phyloP scores from a whole-genome alignment of 2,329 filamentous ascomycete species.

The Botrytis fragariae region DNA sequence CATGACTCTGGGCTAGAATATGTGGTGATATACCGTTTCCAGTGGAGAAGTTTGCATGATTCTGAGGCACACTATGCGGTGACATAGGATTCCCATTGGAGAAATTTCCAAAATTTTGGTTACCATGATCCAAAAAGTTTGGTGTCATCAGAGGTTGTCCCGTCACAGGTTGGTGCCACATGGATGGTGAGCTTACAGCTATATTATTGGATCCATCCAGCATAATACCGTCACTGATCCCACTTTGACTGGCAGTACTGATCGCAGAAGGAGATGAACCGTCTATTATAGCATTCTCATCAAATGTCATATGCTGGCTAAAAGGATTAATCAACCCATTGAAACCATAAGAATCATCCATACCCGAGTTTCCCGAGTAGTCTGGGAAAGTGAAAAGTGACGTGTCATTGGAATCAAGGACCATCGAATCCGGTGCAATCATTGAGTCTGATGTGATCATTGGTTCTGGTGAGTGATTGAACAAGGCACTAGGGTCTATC shows the following conservation, averaged over 20 bases:
- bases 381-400: constrained; percentile 58
- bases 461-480: constrained; percentile 72
- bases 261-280: constrained; percentile 94
- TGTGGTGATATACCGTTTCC: constrained; percentile 69
- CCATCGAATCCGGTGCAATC: constrained; percentile 59
- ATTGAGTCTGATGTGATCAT: constrained; percentile 29
- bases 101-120: constrained; percentile 74
- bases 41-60: constrained; percentile 64
- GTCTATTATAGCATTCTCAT: constrained; percentile 80
- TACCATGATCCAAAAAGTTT: constrained; percentile 70
- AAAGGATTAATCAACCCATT: constrained; percentile 60
- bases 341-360: constrained; percentile 84
- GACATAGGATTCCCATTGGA: constrained; percentile 70
- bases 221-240: constrained; percentile 81
- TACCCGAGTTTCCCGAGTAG: constrained; percentile 54
- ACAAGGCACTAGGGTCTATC: constrained; percentile 72
- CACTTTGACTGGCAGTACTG: constrained; percentile 89
- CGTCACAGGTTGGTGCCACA: constrained; percentile 71
- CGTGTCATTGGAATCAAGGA: constrained; percentile 60
- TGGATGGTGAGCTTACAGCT: constrained; percentile 52
- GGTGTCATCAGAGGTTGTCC: constrained; percentile 63
- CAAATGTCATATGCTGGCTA: constrained; percentile 65
- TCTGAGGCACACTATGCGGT: constrained; percentile 43
- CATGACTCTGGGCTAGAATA: constrained; percentile 57
- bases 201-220: constrained; percentile 74